A percentile compares a stretch with the other conserved stretches of the same genome.
These are phyloP conservation scores for Biancaea sappan DNA, from an alignment of 306 rosid genomes.

Conservation along the genomic window DNA sequence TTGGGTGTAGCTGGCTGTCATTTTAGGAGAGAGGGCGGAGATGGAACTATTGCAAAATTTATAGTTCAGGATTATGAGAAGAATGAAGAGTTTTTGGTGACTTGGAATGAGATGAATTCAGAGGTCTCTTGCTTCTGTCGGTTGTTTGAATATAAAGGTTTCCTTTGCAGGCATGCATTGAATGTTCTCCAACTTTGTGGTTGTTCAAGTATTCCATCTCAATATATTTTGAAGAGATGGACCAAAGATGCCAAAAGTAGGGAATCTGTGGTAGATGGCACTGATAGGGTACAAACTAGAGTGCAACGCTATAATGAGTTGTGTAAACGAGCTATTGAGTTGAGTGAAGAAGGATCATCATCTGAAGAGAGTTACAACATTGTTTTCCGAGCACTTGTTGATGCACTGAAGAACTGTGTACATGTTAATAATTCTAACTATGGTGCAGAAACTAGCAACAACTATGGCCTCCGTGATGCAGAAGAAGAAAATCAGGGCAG, in stretches of 20 bases:
- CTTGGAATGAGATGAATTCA: slow-evolving; percentile 66
- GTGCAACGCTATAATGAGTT: slow-evolving; percentile 78
- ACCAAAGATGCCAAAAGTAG: slow-evolving; percentile 78
- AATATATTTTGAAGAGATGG: slow-evolving; percentile 81
- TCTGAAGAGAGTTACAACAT: slow-evolving; percentile 76
- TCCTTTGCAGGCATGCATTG: slow-evolving; percentile 85
- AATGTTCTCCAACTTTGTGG: slow-evolving; percentile 84
- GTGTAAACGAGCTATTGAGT: slow-evolving; percentile 72
- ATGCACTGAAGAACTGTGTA: slow-evolving; percentile 85
- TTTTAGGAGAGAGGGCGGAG: slow-evolving; percentile 65
- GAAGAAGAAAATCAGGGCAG: slow-evolving; percentile 61
- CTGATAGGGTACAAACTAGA: slow-evolving; percentile 58
- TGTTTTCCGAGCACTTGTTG: slow-evolving; percentile 66
- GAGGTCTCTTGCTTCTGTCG: slow-evolving; percentile 88
- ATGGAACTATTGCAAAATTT: slow-evolving; percentile 59
- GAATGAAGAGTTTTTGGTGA: slow-evolving; percentile 66
- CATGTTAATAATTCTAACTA: slow-evolving; percentile 65
- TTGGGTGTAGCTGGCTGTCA: slow-evolving; percentile 93
- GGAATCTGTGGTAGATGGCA: slow-evolving; percentile 52
- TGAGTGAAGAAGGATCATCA: slow-evolving; percentile 92
- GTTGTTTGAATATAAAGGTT: slow-evolving; percentile 84
- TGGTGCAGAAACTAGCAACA: slow-evolving; percentile 56
- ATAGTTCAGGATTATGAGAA: slow-evolving; percentile 86
- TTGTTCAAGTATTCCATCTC: slow-evolving; percentile 77
- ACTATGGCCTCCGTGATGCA: slow-evolving; percentile 57